phyloP scores from a whole-genome alignment of 2,329 filamentous ascomycete species.

The Aureobasidium musti region DNA sequence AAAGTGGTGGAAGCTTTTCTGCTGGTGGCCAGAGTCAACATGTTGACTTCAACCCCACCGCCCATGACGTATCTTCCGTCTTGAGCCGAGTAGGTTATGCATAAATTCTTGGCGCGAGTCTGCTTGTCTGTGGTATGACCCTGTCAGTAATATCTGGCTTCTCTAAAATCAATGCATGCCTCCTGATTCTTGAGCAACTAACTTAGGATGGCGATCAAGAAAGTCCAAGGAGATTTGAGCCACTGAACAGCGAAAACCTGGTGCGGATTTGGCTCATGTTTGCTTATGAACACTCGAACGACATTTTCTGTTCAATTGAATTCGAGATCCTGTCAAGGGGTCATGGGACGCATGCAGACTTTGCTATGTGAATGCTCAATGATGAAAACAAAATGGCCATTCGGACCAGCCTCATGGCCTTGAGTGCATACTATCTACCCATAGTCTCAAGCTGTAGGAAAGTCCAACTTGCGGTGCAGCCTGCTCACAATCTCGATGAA shows the following conservation, averaged over 20 bases:
- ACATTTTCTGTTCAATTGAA: too few relatives aligned
- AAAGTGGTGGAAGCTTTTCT: neutral
- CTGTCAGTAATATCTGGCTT: neutral
- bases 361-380: neutral
- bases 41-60: neutral
- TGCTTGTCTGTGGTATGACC: neutral
- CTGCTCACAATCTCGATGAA: constrained; percentile 73
- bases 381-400: neutral
- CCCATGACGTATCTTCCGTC: constrained; percentile 6
- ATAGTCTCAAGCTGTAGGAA: constrained; percentile 54
- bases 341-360: too few relatives aligned
- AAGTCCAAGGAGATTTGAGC: too few relatives aligned
- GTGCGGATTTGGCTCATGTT: too few relatives aligned
- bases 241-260: too few relatives aligned
- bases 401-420: neutral
- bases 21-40: neutral
- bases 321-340: too few relatives aligned
- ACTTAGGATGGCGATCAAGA: too few relatives aligned
- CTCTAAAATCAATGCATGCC: neutral
- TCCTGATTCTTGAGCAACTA: neutral
- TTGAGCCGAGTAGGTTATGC: neutral
- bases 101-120: neutral
- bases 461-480: constrained; percentile 77
- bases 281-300: too few relatives aligned
- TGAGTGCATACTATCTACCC: neutral